These are phyloP conservation scores for Astrothelium subdiscretum DNA, from an alignment of 495 filamentous ascomycete species.

Conservation along the genomic window DNA sequence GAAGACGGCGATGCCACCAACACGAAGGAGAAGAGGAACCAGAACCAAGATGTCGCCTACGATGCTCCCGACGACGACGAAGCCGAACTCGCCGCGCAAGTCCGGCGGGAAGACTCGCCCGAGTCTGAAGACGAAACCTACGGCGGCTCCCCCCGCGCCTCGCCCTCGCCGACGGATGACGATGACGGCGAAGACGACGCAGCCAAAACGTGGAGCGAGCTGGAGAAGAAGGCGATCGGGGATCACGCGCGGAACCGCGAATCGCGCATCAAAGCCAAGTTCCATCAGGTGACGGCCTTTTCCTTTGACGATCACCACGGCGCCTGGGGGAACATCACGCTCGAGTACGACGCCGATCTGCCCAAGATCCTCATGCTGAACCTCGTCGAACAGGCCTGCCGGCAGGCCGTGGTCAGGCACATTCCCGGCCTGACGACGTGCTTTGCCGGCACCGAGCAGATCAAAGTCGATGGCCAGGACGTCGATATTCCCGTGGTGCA, in stretches of 20 bases:
- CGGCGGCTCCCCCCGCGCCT: constrained; percentile 14
- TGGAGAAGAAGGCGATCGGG: not conserved
- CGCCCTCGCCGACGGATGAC: not conserved
- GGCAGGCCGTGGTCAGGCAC: constrained; percentile 72
- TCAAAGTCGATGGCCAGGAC: constrained; percentile 38
- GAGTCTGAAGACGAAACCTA: constrained; percentile 19
- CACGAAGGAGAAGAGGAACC: constrained; percentile 60
- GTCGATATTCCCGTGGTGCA: constrained; percentile 45
- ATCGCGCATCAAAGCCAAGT: constrained; percentile 51
- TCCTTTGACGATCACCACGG: constrained; percentile 66
- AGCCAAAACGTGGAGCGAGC: constrained; percentile 36
- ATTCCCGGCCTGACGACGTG: constrained; percentile 64
- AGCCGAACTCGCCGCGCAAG: constrained; percentile 45
- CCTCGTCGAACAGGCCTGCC: constrained; percentile 68
- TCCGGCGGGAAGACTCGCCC: constrained; percentile 41
- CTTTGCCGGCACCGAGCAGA: constrained; percentile 53
- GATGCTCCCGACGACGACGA: constrained; percentile 88
- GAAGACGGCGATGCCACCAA: constrained; percentile 82
- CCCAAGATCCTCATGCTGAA: constrained; percentile 90
- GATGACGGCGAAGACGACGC: constrained; percentile 35
- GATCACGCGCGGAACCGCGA: constrained; percentile 44
- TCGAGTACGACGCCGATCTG: constrained; percentile 70
- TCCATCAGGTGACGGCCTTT: constrained; percentile 57
- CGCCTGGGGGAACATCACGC: constrained; percentile 62
- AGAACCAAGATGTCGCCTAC: constrained; percentile 71